These are phyloP conservation scores for Citrus reticulata DNA, from an alignment of 345 rosid species.

Conservation along the genomic window DNA sequence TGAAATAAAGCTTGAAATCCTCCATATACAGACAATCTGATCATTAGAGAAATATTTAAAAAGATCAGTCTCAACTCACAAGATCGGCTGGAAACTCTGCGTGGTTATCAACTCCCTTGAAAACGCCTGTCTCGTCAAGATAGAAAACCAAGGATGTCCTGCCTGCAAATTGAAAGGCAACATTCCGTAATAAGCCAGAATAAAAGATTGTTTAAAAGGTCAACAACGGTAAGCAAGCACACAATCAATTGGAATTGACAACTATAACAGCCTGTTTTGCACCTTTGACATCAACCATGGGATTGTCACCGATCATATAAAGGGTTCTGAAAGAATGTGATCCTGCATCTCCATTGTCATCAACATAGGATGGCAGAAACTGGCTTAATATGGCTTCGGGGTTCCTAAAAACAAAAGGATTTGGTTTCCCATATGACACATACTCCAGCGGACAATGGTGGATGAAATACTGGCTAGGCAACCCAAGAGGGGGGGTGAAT, in stretches of 20 bases:
- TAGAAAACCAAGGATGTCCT: slow-evolving; percentile 47
- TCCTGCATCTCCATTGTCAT: not conserved
- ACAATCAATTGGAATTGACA: not conserved
- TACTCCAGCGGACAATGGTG: slow-evolving; percentile 33
- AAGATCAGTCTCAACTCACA: slow-evolving; percentile 21
- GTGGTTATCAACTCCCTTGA: slow-evolving; percentile 30
- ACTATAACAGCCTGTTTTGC: slow-evolving; percentile 20
- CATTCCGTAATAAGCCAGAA: not conserved
- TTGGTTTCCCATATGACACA: slow-evolving; percentile 41
- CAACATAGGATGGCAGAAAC: slow-evolving; percentile 17
- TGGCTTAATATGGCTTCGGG: slow-evolving; percentile 33
- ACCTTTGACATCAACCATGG: slow-evolving; percentile 45
- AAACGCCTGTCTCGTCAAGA: slow-evolving; percentile 46
- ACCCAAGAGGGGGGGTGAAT: too few relatives aligned
- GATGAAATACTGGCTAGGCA: not conserved
- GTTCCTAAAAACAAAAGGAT: slow-evolving; percentile 41
- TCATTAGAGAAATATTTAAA: too few relatives aligned
- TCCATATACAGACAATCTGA: too few relatives aligned
- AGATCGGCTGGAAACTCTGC: slow-evolving; percentile 39
- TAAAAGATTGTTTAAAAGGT: not conserved
- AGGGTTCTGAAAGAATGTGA: slow-evolving; percentile 28
- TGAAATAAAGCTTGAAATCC: not conserved
- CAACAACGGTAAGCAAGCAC: not conserved
- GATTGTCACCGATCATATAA: slow-evolving; percentile 50
- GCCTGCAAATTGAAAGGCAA: slow-evolving; percentile 25